phyloP scores from a whole-genome alignment of 108 stramenopile genomes.

The Bacterosira constricta region DNA sequence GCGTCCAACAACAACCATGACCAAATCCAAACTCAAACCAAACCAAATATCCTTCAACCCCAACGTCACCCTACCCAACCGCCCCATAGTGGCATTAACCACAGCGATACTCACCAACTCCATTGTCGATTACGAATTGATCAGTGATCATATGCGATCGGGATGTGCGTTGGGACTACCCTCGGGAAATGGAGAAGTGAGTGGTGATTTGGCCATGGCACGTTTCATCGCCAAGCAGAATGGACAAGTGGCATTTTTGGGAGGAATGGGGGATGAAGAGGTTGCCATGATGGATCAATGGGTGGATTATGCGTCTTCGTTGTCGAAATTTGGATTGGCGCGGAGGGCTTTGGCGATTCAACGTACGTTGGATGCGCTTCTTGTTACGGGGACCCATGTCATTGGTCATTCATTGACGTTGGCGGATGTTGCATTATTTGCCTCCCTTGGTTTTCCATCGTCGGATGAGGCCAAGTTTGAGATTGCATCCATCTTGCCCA shows the following conservation, averaged over 20 bases:
- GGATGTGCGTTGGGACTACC: slow-evolving; percentile 53
- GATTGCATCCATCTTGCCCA: slow-evolving; percentile 19
- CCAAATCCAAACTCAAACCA: slow-evolving; percentile 46
- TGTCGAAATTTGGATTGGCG: slow-evolving; percentile 55
- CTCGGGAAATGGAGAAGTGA: slow-evolving; percentile 32
- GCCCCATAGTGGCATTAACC: slow-evolving; percentile 77
- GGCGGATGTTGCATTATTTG: slow-evolving; percentile 91
- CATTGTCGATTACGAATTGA: slow-evolving; percentile 61
- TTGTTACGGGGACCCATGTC: slow-evolving; percentile 65
- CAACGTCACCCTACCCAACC: slow-evolving; percentile 65
- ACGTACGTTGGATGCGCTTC: slow-evolving; percentile 73
- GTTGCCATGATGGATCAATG: slow-evolving; percentile 84
- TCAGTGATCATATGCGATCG: slow-evolving; percentile 69
- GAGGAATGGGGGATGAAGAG: slow-evolving; percentile 24
- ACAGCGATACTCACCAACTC: slow-evolving; percentile 71
- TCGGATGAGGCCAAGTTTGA: slow-evolving; percentile 40
- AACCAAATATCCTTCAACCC: slow-evolving; percentile 81
- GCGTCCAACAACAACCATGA: slow-evolving; percentile 3
- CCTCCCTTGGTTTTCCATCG: slow-evolving; percentile 73
- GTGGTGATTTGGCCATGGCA: slow-evolving; percentile 84
- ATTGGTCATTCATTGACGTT: slow-evolving; percentile 79
- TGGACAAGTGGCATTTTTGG: slow-evolving; percentile 9
- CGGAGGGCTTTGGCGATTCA: slow-evolving; percentile 61
- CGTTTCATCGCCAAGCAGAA: slow-evolving; percentile 52
- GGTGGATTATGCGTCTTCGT: slow-evolving; percentile 85